Evolutionary conservation across 2,329 filamentous ascomycete genomes (phyloP), one percentile per base, ranked within the genome.

Genomic region (Alternaria alternata): DNA sequence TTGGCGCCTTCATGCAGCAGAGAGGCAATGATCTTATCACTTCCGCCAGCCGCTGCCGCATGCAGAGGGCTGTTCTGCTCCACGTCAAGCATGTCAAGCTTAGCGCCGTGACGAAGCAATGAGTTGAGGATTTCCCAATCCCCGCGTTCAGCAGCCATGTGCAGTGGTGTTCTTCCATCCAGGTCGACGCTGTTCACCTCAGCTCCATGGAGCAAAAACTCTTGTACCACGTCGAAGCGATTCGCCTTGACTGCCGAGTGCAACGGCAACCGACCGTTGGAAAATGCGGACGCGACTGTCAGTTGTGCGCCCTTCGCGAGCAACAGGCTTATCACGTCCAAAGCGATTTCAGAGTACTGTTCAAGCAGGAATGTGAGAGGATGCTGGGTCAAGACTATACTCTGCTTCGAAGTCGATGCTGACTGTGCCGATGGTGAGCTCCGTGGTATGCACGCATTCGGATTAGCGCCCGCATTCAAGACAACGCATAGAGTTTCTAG

Each of bases 241-340:
- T 71, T 70, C 8, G 66, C 65, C 42, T 65, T 63, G 7, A 67
- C 65, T 9, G 73, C 70, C 0, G 72, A 72, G 47, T 75, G 73
- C 8, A 75, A 60, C 16, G 73, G 70, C 41, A 60, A 63, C n/a
- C 71, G 67, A 3, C 68, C 64, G 16, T 62, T 57, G 57, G 72
- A 75, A 28, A 70, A 68, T 0, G 65, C 52, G 0, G 72, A 75
- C 6, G 66, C 24, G 9, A 65, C 58, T 1, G 62, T 66, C 3
- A 71, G 47, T 7, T 68, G 67, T 7, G 71, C 58, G 9, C 68
- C 69, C 16, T 65, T 63, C 18, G 62, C 59, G 20, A 75, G 53
- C 4, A 75, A 59, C 11, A 75, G 56, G 4, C 41, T 65, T 8
- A 75, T 43, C 2, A 73, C 28, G 24, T 71, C 64, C 7, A 72